phyloP scores from a whole-genome alignment of 441 rosid species.

The Populus hybrid region DNA sequence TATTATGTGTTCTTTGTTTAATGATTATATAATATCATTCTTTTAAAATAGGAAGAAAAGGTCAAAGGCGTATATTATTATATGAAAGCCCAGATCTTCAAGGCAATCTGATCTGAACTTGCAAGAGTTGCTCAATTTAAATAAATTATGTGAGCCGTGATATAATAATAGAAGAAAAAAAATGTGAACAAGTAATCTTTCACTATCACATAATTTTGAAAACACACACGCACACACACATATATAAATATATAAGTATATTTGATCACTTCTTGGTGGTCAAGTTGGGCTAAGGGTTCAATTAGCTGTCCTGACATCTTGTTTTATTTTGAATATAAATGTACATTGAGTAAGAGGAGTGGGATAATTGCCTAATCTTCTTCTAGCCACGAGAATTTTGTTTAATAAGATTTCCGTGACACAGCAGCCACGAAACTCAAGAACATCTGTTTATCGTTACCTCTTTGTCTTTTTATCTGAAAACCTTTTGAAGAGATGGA shows the following conservation, averaged over 20 bases:
- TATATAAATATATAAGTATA: not conserved
- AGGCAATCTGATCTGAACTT: no score
- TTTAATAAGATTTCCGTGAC: no score
- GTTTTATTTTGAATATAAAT: not conserved
- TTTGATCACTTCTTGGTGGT: not conserved
- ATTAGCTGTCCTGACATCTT: not conserved
- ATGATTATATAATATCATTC: not conserved
- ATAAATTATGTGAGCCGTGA: no score
- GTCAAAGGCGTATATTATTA: not conserved
- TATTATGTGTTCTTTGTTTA: not conserved
- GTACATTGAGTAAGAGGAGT: not conserved
- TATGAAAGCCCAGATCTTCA: not conserved
- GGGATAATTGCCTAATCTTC: not conserved
- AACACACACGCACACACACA: not conserved
- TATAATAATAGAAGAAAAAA: no score
- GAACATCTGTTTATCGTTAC: no score
- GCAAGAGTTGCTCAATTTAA: no score
- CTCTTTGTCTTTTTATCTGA: no score
- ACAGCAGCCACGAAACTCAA: no score
- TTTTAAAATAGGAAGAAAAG: not conserved
- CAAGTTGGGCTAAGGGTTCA: not conserved
- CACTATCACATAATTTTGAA: not conserved
- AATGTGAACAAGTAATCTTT: no score
- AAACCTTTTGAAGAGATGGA: no score
- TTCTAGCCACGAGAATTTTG: no score